Base-by-base conservation (phyloP, 257 asterid genomes). In the Salvia hispanica region DNA sequence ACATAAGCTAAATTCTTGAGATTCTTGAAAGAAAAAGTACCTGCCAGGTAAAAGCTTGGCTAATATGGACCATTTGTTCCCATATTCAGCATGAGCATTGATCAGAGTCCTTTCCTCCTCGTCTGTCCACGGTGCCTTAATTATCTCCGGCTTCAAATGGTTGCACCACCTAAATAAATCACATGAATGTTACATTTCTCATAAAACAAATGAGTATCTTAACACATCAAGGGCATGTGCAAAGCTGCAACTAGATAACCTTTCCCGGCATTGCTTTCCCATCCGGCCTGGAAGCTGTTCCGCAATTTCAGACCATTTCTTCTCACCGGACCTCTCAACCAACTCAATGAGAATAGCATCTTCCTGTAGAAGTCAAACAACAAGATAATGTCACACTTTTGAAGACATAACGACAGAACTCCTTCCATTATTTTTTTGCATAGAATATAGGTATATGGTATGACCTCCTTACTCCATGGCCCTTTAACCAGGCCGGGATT, bases 241-340 rank as follows among this genome's bases (percentile, higher is more conserved):
- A 34, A 39, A 44, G 7, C 36, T 31, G 75, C 21, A 50, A 64
- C 18, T 39, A 50, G 47, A 39, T 85, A 39, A 82, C 92, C 89
- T 85, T 64, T 83, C 92, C 6, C 86, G 71, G 68, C 88, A 85
- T 69, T 85, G 92, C 79, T 85, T 85, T 58, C 89, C 92, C 58
- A 81, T 77, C 55, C 85, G 80, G 16, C 92, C 87, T 0, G 85
- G 84, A 33, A 85, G 84, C 13, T 66, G 71, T 34, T 69, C 76
- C 58, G 88, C 85, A 2, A 85, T 64, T 42, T 73, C 76, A n/a
- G 81, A 64, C 92, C 89, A 85, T 73, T 73, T 83, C 21, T 44
- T 71, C 36, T 21, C 68, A 6, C 85, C 70, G 6, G 56, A 75
- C 67, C 61, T 77, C 6, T 69, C 74, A 2, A 77, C 89, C 54